Evolutionary conservation across 2,329 filamentous ascomycete genomes (phyloP).

Genomic region (Alternaria brassicae): DNA sequence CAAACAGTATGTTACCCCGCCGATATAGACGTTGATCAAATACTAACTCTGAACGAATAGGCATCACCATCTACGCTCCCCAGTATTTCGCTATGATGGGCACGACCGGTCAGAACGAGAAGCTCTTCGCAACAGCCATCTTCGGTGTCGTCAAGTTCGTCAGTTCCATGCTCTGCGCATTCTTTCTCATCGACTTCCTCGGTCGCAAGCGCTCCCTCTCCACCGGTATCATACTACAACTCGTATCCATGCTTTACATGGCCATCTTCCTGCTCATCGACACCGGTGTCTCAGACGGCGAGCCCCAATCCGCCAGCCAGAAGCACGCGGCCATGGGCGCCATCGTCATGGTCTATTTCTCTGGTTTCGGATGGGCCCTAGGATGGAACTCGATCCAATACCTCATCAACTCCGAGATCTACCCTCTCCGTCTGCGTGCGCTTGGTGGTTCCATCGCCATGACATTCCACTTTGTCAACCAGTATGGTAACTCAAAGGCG

Average conservation of each 20-base stretch:
- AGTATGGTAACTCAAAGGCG: conserved; percentile 76
- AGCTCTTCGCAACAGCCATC: conserved; percentile 75
- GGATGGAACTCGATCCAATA: conserved; percentile 80
- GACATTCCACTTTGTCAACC: conserved; percentile 80
- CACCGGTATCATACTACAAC: conserved; percentile 58
- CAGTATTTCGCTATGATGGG: conserved; percentile 77
- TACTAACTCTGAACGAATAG: neutral
- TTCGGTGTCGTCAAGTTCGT: conserved; percentile 78
- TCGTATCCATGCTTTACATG: conserved; percentile 63
- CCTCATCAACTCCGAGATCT: conserved; percentile 78
- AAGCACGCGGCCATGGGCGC: conserved; percentile 69
- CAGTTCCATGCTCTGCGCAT: conserved; percentile 71
- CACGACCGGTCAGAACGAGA: conserved; percentile 70
- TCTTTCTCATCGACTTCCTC: conserved; percentile 81
- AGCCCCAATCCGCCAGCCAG: conserved; percentile 57
- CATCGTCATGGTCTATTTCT: conserved; percentile 69
- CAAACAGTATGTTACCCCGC: conserved; percentile 51
- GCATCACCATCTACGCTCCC: conserved; percentile 74
- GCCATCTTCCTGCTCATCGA: conserved; percentile 67
- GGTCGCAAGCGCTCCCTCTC: conserved; percentile 69
- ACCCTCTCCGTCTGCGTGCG: conserved; percentile 75
- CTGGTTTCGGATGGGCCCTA: conserved; percentile 50
- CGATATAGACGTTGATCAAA: neutral
- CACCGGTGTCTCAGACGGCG: conserved; percentile 59
- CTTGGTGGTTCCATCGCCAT: conserved; percentile 75